Conservation (phyloP, 2,329 filamentous ascomycete species). For the Torrubiellomyces zombiae region DNA sequence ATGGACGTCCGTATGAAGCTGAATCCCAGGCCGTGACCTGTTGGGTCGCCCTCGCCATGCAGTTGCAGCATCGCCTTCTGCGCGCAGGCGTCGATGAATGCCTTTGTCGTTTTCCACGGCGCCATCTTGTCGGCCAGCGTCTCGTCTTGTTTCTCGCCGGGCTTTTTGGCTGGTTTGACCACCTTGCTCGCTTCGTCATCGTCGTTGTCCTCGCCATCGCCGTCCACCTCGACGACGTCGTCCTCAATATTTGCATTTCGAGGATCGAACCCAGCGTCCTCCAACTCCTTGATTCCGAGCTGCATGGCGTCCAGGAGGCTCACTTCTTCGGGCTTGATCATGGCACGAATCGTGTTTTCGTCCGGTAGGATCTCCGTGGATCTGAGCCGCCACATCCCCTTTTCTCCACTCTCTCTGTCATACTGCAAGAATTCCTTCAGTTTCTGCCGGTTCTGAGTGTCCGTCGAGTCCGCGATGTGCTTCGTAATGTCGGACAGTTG, state of each 20-base stretch:
- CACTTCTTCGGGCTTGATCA: slow-evolving; percentile 92
- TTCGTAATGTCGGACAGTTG: slow-evolving; percentile 74
- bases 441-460: slow-evolving; percentile 91
- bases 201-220: slow-evolving; percentile 31
- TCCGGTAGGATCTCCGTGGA: slow-evolving; percentile 62
- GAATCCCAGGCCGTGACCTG: slow-evolving; percentile 82
- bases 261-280: slow-evolving; percentile 73
- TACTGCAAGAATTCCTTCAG: slow-evolving; percentile 93
- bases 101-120: slow-evolving; percentile 92
- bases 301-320: slow-evolving; percentile 95
- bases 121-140: slow-evolving; percentile 78
- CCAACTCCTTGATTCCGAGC: slow-evolving; percentile 76
- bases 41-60: slow-evolving; percentile 88
- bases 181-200: slow-evolving; percentile 25
- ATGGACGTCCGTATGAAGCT: slow-evolving; percentile 97
- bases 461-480: slow-evolving; percentile 83
- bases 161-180: slow-evolving; percentile 24
- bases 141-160: slow-evolving; percentile 38
- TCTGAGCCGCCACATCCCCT: slow-evolving; percentile 66
- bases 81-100: slow-evolving; percentile 83
- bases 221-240: slow-evolving; percentile 48
- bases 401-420: slow-evolving; percentile 55
- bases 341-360: slow-evolving; percentile 60
- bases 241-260: slow-evolving; percentile 46
- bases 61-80: slow-evolving; percentile 95